Conservation (phyloP, 2,329 filamentous ascomycete genomes). For the Talaromyces funiculosus region DNA sequence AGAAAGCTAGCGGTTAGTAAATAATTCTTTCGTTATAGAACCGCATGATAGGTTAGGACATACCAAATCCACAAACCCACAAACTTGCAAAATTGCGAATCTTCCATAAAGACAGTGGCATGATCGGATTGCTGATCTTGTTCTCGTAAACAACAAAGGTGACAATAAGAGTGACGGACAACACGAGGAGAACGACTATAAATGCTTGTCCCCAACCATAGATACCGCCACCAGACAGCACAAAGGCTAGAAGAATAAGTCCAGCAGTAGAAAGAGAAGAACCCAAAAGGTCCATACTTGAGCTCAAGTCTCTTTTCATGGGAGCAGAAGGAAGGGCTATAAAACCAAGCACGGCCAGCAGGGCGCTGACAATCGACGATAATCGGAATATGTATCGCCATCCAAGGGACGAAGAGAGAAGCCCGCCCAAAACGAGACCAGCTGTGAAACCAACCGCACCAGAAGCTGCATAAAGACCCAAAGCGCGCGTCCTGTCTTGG, state of each 20-base stretch:
- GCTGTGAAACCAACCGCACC: neutral
- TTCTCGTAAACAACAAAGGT: neutral
- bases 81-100: slow-evolving; percentile 43
- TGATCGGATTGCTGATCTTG: slow-evolving; percentile 41
- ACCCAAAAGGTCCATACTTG: neutral
- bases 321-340: neutral
- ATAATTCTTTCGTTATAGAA: neutral
- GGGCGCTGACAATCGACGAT: neutral
- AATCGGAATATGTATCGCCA: neutral
- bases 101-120: slow-evolving; percentile 44
- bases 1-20: neutral
- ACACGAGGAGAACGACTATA: neutral
- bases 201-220: neutral
- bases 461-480: neutral
- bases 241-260: neutral
- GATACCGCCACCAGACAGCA: neutral
- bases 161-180: neutral
- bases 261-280: neutral
- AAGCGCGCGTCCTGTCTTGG: neutral
- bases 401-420: neutral
- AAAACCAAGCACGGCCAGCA: neutral
- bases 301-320: neutral
- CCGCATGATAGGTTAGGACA: slow-evolving; percentile 4
- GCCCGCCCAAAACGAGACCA: neutral
- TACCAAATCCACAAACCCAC: slow-evolving; percentile 42